Base-by-base conservation (phyloP, 1,139 yeast species). In the Pneumocystis sp. region DNA sequence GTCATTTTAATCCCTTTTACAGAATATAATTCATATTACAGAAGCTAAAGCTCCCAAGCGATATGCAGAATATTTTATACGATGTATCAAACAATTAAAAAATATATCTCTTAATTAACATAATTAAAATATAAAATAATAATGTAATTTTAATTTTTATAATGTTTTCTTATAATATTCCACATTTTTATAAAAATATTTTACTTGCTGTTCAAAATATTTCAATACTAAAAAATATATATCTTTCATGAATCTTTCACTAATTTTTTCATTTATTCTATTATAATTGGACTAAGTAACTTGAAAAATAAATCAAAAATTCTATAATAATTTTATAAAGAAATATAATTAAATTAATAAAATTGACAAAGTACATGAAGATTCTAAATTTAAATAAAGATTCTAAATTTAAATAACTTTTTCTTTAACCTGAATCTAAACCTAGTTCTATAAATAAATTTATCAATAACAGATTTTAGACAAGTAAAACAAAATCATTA, bases 51-150 rank as follows among this genome's bases (percentile, higher is more conserved):
- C 74, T 56, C 78, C 79, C 59, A 74, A 82, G 69, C 77, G 77
- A 72, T 80, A 76, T 67, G 80, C 80, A 61, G 82, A 80, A 69
- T 80, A 82, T 82, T 80, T 80, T 68, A 74, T 80, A 66, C 77
- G 82, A 70, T 79, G 79, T 73, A 77, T 50, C 12, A 50, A 50
- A 29, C 57, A 50, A 50, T 50, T 50, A 15, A 50, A 50, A 50
- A 50, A 29, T 25, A n/a, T 50, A 50, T 50, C 57, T 25, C 6
- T 50, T 8, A 50, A 50, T 50, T 25, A 10, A 50, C 3, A 12
- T 17, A 25, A 50, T 25, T 50, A 12, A 12, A 6, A 25, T 7
- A 7, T 45, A 45, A n/a, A 37, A 37, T 37, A 37, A 37, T 7
- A 37, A 5, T 17, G 3, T 17, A 12, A 17, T 40, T 40, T 40